A percentile compares a stretch with the other conserved stretches of the same genome.
Evolutionary conservation across 2,329 filamentous ascomycete species (phyloP).

Genomic region (Fusarium anthophilum): DNA sequence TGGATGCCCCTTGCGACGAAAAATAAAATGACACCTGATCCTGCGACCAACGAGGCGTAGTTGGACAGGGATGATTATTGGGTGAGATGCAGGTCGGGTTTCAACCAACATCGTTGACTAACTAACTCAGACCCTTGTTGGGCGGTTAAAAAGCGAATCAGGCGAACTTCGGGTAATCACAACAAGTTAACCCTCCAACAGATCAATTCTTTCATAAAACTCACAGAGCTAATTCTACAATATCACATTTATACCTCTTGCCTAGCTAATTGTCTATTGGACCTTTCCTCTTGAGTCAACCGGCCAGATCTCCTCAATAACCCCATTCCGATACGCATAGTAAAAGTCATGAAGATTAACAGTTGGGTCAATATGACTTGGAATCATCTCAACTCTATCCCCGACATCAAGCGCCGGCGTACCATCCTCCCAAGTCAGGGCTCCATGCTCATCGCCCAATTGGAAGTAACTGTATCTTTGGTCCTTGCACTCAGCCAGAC

Average conservation of each 20-base stretch:
- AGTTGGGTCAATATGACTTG: conserved; percentile 34
- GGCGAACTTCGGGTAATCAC: background rate
- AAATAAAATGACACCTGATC: background rate
- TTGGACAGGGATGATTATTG: background rate
- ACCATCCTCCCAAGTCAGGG: conserved; percentile 14
- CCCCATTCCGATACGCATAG: conserved; percentile 21
- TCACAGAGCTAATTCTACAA: background rate
- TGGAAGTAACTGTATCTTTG: conserved; percentile 1
- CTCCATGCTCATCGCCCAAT: conserved; percentile 33
- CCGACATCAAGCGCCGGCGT: conserved; percentile 11
- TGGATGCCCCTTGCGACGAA: background rate
- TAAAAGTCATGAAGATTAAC: conserved; percentile 35
- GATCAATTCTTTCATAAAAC: background rate
- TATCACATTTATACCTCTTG: too few relatives aligned
- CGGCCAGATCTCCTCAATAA: conserved; percentile 23
- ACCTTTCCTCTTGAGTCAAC: conserved; percentile 34
- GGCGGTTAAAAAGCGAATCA: background rate
- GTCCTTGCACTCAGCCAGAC: conserved; percentile 29
- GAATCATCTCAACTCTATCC: conserved; percentile 30
- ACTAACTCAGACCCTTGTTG: background rate
- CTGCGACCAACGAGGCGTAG: background rate
- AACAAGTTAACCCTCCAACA: rapidly evolving
- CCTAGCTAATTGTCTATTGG: background rate
- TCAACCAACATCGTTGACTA: background rate
- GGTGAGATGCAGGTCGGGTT: background rate